Evolutionary conservation across 2,329 filamentous ascomycete genomes (phyloP).

Genomic region (Xylaria polymorpha): DNA sequence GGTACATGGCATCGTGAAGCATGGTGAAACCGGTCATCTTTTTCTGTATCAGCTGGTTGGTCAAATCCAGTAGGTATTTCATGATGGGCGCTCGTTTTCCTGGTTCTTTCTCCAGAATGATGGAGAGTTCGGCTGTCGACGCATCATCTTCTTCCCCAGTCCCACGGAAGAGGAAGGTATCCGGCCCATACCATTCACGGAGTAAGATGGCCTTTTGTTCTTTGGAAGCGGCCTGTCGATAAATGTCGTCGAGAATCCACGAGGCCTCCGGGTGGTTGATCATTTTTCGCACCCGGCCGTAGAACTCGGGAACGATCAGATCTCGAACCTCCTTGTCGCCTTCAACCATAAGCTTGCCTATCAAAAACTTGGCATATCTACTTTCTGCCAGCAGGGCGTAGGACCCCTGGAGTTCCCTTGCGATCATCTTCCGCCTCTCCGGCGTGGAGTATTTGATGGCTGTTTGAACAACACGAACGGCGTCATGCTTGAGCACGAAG

Average conservation of each 20-base stretch:
- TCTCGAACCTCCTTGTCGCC: slow-evolving; percentile 88
- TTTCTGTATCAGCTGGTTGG: slow-evolving; percentile 95
- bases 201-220: slow-evolving; percentile 87
- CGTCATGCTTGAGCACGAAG: slow-evolving; percentile 98
- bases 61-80: slow-evolving; percentile 84
- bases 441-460: slow-evolving; percentile 94
- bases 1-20: slow-evolving; percentile 97
- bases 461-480: slow-evolving; percentile 95
- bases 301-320: slow-evolving; percentile 93
- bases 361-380: slow-evolving; percentile 96
- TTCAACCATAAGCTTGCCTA: slow-evolving; percentile 95
- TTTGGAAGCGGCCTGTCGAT: slow-evolving; percentile 85
- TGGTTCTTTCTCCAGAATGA: slow-evolving; percentile 79
- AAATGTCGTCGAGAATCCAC: slow-evolving; percentile 98
- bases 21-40: slow-evolving; percentile 97
- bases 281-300: slow-evolving; percentile 88
- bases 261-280: slow-evolving; percentile 97
- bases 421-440: slow-evolving; percentile 87
- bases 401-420: slow-evolving; percentile 84
- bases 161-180: slow-evolving; percentile 83
- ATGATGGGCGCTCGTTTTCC: slow-evolving; percentile 90
- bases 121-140: slow-evolving; percentile 73
- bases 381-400: slow-evolving; percentile 90
- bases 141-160: slow-evolving; percentile 61
- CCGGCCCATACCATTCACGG: slow-evolving; percentile 95